These are phyloP conservation scores for Aspergillus sp. DNA, from an alignment of 2,329 filamentous ascomycete species.

Conservation along the genomic window DNA sequence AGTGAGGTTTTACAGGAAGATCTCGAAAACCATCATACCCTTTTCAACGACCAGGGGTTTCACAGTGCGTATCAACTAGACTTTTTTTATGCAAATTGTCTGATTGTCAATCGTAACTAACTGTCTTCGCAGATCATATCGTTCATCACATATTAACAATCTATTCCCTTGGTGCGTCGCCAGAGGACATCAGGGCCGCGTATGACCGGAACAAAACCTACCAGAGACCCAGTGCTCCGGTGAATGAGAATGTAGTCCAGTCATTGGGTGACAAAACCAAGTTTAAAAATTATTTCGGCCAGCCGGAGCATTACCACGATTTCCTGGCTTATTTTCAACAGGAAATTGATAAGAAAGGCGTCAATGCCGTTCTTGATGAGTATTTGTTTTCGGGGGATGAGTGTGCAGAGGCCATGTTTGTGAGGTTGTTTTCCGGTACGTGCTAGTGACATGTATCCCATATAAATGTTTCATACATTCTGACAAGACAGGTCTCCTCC, in stretches of 20 bases:
- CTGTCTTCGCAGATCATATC: conserved; percentile 60
- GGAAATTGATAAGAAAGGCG: conserved; percentile 63
- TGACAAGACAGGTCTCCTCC: conserved; percentile 56
- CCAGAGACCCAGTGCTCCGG: conserved; percentile 53
- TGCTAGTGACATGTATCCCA: neutral
- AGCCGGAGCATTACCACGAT: conserved; percentile 62
- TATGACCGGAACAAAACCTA: conserved; percentile 64
- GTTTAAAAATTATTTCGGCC: conserved; percentile 59
- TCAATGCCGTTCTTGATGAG: conserved; percentile 58
- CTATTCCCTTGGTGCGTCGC: conserved; percentile 67
- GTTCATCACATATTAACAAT: conserved; percentile 71
- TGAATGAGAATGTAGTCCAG: conserved; percentile 48
- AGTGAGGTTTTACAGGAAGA: conserved; percentile 72
- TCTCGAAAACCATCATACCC: conserved; percentile 68
- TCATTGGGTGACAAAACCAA: conserved; percentile 54
- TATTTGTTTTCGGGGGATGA: conserved; percentile 66
- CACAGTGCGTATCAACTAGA: conserved; percentile 56
- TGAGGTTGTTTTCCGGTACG: conserved; percentile 61
- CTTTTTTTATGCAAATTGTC: too few relatives aligned
- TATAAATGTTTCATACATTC: neutral
- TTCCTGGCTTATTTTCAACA: conserved; percentile 72
- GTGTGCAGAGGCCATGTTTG: conserved; percentile 63
- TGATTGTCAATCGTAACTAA: neutral
- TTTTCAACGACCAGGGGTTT: conserved; percentile 69
- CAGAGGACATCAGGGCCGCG: conserved; percentile 55